Percentiles rank a stretch among this genome's conserved stretches.
Conservation (phyloP, 2,329 filamentous ascomycete species). For the Blastomyces emzantsi region DNA sequence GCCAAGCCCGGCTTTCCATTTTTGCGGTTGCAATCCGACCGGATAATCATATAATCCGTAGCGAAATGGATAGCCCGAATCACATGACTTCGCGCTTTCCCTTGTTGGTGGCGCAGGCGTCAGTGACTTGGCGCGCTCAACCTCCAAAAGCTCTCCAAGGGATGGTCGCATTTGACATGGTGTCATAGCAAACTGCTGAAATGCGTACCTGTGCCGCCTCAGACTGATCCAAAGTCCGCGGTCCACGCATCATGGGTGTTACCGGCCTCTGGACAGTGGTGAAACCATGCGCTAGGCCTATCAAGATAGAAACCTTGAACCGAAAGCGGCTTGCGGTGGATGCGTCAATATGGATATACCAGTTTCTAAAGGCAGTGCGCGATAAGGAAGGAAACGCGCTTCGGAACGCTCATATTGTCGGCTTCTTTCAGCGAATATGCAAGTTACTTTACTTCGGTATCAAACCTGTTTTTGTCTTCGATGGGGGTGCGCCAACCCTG, state of each 20-base stretch:
- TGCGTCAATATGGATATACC: conserved; percentile 99
- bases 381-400: conserved; percentile 97
- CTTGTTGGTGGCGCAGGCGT: too few relatives aligned
- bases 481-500: conserved; percentile 82
- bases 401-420: conserved; percentile 90
- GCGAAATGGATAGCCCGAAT: neutral
- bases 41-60: neutral
- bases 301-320: conserved; percentile 92
- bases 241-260: conserved; percentile 65
- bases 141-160: neutral
- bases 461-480: conserved; percentile 94
- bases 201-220: neutral
- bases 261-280: conserved; percentile 96
- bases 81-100: neutral
- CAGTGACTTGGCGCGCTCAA: neutral
- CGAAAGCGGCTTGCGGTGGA: conserved; percentile 94
- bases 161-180: neutral
- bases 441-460: conserved; percentile 96
- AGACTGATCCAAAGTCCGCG: neutral
- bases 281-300: conserved; percentile 88
- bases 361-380: conserved; percentile 96
- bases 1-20: neutral
- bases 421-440: conserved; percentile 97
- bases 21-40: neutral
- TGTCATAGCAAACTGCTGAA: neutral